Conservation (phyloP, 2,329 filamentous ascomycete genomes). For the Colletotrichum chlorophyti region DNA sequence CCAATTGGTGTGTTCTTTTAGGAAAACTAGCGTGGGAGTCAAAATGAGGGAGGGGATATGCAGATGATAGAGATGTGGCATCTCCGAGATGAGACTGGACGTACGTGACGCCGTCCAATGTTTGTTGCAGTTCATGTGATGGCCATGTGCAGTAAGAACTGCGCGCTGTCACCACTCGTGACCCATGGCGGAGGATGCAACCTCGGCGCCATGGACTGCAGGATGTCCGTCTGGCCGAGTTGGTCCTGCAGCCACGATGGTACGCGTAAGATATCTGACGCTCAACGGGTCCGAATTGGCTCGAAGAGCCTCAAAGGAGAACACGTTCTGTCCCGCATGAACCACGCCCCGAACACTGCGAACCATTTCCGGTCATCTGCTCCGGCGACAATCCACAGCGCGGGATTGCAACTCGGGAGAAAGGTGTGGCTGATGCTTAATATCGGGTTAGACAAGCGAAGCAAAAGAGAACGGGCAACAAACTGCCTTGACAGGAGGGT, state of each 20-base stretch:
- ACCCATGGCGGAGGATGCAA: too few species aligned
- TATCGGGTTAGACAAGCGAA: conserved; percentile 7
- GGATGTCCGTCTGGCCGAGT: background rate
- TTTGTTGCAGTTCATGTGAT: background rate
- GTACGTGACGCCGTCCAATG: background rate
- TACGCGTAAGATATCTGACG: conserved; percentile 4
- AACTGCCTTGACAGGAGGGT: background rate
- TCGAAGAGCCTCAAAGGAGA: conserved; percentile 15
- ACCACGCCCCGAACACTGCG: conserved; percentile 3
- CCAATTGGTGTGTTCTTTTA: conserved; percentile 12
- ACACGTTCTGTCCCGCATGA: conserved; percentile 3
- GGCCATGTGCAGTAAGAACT: background rate
- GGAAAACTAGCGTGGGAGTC: background rate
- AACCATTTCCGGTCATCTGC: conserved; percentile 10
- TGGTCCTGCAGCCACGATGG: conserved; percentile 9
- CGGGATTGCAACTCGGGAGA: background rate
- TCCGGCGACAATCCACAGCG: background rate
- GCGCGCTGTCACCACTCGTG: too few species aligned
- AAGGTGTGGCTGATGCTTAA: conserved; percentile 21
- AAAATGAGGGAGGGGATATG: conserved; percentile 2
- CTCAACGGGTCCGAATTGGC: conserved; percentile 9
- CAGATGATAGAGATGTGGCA: conserved; percentile 13
- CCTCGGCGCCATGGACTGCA: background rate
- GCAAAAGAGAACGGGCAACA: background rate
- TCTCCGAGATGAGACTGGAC: conserved; percentile 16